Evolutionary conservation across 176 grass and related monocot genomes (phyloP).

Genomic region (Oryza meyeriana): DNA sequence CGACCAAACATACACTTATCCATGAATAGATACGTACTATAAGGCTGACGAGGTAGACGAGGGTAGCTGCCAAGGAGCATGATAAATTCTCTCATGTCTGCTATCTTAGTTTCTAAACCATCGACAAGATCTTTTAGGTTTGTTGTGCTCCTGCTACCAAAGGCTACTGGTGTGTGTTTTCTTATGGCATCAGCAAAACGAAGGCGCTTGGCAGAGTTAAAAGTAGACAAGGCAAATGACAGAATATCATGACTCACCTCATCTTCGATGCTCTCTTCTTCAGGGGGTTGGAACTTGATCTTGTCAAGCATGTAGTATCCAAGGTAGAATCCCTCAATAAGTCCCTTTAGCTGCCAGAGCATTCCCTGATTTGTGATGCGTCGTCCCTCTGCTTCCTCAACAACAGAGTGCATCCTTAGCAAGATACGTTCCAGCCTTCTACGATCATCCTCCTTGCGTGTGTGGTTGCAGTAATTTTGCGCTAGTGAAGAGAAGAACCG

Average conservation of each 20-base stretch:
- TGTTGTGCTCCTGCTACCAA: background rate
- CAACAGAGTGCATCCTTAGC: slow-evolving; percentile 21
- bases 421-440: slow-evolving; percentile 22
- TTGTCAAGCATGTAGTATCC: slow-evolving; percentile 24
- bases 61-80: slow-evolving; percentile 28
- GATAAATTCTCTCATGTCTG: slow-evolving; percentile 31
- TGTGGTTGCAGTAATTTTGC: background rate
- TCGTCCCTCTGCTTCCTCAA: slow-evolving; percentile 29
- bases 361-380: slow-evolving; percentile 22
- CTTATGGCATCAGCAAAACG: background rate
- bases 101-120: slow-evolving; percentile 20
- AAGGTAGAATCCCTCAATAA: slow-evolving; percentile 8
- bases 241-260: slow-evolving; percentile 10
- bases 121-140: slow-evolving; percentile 13
- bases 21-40: slow-evolving; percentile 21
- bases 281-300: background rate
- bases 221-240: background rate
- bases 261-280: background rate
- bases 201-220: slow-evolving; percentile 13
- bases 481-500: slow-evolving; percentile 29
- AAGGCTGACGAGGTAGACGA: slow-evolving; percentile 17
- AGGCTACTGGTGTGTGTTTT: background rate
- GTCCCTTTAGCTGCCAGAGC: slow-evolving; percentile 32
- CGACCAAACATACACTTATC: slow-evolving; percentile 43
- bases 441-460: background rate